These are phyloP conservation scores for Pyrenophora seminiperda DNA, from an alignment of 2,329 filamentous ascomycete genomes.

Conservation along the genomic window DNA sequence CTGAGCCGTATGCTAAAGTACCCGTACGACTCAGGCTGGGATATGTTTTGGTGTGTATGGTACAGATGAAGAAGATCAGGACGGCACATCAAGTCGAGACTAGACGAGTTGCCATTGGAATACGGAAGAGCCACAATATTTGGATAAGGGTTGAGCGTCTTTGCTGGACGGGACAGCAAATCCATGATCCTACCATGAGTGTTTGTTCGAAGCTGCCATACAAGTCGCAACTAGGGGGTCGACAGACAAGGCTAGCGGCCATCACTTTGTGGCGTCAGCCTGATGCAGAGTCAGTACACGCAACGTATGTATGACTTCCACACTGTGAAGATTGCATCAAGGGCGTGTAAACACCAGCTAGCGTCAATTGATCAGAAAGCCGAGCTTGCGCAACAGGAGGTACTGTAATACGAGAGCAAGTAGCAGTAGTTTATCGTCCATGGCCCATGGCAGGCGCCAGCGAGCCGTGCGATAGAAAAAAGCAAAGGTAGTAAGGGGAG, in stretches of 20 bases:
- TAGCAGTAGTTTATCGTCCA: slow-evolving; percentile 31
- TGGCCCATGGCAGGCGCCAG: slow-evolving; percentile 17
- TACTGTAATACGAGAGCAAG: slow-evolving; percentile 23
- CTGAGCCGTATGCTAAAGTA: slow-evolving; percentile 13
- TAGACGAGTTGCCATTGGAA: slow-evolving; percentile 26
- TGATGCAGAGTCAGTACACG: background rate
- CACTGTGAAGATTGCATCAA: slow-evolving; percentile 20
- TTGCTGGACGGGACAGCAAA: no score
- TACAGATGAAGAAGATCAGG: slow-evolving; percentile 33
- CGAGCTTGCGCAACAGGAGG: background rate
- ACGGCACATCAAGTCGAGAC: slow-evolving; percentile 29
- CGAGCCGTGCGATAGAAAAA: slow-evolving; percentile 27
- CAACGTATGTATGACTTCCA: slow-evolving; percentile 15
- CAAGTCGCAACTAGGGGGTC: slow-evolving; percentile 12
- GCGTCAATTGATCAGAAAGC: background rate
- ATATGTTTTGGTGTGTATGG: slow-evolving; percentile 27
- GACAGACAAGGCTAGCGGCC: slow-evolving; percentile 20
- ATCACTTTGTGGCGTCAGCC: slow-evolving; percentile 22
- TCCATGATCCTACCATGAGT: slow-evolving; percentile 18
- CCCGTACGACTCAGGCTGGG: slow-evolving; percentile 26
- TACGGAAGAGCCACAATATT: slow-evolving; percentile 31
- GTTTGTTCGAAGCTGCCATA: slow-evolving; percentile 12
- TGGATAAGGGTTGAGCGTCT: slow-evolving; percentile 15
- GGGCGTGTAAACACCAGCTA: slow-evolving; percentile 26
- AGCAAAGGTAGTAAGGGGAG: slow-evolving; percentile 25